Base-by-base conservation (phyloP, 1,284 basidiomycete species). In the Ganoderma multipileum region DNA sequence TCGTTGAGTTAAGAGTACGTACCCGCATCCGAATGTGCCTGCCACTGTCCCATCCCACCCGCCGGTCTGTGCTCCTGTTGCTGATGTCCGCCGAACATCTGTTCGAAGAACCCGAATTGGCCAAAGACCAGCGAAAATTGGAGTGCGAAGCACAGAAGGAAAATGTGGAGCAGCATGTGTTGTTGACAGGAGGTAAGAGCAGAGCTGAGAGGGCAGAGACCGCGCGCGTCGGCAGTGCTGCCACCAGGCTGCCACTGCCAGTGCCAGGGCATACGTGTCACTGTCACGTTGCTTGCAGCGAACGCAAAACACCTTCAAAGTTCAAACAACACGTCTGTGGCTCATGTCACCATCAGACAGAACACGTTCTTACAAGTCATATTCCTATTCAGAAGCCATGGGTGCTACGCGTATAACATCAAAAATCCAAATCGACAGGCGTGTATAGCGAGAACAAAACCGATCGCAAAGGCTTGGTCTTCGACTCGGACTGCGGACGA, bases 91-190 rank as follows among this genome's bases (percentile, higher is more conserved):
- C 81, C 81, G 64, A 90, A 91, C 86, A 90, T 89, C 64, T 85
- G 84, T 66, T 89, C 85, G 73, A 91, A 91, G 79, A 91, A 91
- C 52, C 79, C 78, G 75, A 91, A 91, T 73, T 91, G 89, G 4
- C 86, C 89, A 14, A 44, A 50, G 2, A 67, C 72, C 1, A 58
- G 42, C 1, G 73, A 66, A 30, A 62, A 47, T 3, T 70, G 63
- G 1, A 70, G 55, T 1, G 68, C 2, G 2, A 72, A 44, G 50
- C 65, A 71, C 12, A 74, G 28, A 8, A 71, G n/a, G 6, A 72
- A 30, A 6, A 62, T 52, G n/a, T 70, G 30, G 1, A 70, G 30
- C 14, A 68, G 42, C 72, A 73, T 73, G 47, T 20, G 16, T 39
- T 14, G 44, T 18, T 1, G 23, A 33, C 18, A 16, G 8, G 28